Evolutionary conservation across 2,329 filamentous ascomycete genomes (phyloP).

Genomic region (Pyrenophora teres): DNA sequence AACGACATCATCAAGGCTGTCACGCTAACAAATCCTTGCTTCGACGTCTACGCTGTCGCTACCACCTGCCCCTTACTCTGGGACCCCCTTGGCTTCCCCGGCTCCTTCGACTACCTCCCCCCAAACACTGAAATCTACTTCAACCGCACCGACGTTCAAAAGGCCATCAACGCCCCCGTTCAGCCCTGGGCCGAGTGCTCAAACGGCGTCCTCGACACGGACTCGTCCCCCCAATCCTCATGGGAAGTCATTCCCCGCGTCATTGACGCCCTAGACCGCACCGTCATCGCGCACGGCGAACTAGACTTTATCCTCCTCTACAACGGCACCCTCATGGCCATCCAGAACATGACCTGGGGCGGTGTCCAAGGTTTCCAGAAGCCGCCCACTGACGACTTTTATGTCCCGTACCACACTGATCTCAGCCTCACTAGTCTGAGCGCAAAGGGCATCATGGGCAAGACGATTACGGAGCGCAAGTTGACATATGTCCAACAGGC

Average conservation of each 20-base stretch:
- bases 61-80: constrained; percentile 72
- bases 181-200: constrained; percentile 64
- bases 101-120: constrained; percentile 67
- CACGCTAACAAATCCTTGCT: constrained; percentile 72
- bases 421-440: constrained; percentile 56
- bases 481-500: constrained; percentile 71
- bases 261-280: constrained; percentile 72
- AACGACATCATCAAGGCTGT: constrained; percentile 61
- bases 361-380: constrained; percentile 71
- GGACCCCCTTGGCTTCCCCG: constrained; percentile 72
- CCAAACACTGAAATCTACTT: constrained; percentile 69
- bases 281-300: constrained; percentile 73
- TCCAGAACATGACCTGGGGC: constrained; percentile 83
- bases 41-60: constrained; percentile 74
- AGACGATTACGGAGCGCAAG: constrained; percentile 72
- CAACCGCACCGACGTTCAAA: constrained; percentile 71
- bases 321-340: constrained; percentile 71
- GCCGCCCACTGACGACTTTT: constrained; percentile 66
- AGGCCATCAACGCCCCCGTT: constrained; percentile 67
- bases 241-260: constrained; percentile 68
- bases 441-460: constrained; percentile 70
- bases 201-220: constrained; percentile 53
- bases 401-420: constrained; percentile 66
- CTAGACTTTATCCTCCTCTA: constrained; percentile 70
- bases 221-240: constrained; percentile 60